phyloP scores from a whole-genome alignment of 2,329 filamentous ascomycete genomes.

The Domatiomyces globalis region DNA sequence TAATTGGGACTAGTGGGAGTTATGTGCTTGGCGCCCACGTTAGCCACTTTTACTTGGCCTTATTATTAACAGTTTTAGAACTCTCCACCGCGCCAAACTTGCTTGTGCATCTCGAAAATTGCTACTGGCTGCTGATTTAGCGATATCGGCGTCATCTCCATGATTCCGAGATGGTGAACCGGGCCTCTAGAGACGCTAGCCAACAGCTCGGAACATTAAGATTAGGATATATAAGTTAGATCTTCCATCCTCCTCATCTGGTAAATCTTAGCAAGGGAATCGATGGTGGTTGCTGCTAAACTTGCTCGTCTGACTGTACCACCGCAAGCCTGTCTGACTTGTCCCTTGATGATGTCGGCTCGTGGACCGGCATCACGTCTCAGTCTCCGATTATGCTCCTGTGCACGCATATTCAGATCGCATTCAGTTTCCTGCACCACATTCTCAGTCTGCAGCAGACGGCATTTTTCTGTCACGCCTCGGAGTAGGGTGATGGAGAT shows the following conservation, averaged over 20 bases:
- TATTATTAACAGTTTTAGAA: no score
- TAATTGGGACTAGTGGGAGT: background rate
- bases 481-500: conserved; percentile 48
- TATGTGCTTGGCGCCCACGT: background rate
- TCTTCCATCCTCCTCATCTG: background rate
- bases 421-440: background rate
- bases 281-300: background rate
- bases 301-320: conserved; percentile 4
- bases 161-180: background rate
- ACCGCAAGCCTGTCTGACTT: conserved; percentile 1
- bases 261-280: background rate
- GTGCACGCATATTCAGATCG: background rate
- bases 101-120: background rate
- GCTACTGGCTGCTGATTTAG: conserved; percentile 2
- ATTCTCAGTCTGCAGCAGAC: background rate
- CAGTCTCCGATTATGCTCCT: conserved; percentile 8
- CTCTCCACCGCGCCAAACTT: background rate
- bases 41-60: background rate
- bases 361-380: background rate
- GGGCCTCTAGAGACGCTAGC: conserved; percentile 2
- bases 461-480: conserved; percentile 7
- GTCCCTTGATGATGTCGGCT: background rate
- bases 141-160: conserved; percentile 7
- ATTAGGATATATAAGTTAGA: background rate
- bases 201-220: conserved; percentile 12